Base-by-base conservation (phyloP, 208 protist species). In the Trypanosoma boissoni region DNA sequence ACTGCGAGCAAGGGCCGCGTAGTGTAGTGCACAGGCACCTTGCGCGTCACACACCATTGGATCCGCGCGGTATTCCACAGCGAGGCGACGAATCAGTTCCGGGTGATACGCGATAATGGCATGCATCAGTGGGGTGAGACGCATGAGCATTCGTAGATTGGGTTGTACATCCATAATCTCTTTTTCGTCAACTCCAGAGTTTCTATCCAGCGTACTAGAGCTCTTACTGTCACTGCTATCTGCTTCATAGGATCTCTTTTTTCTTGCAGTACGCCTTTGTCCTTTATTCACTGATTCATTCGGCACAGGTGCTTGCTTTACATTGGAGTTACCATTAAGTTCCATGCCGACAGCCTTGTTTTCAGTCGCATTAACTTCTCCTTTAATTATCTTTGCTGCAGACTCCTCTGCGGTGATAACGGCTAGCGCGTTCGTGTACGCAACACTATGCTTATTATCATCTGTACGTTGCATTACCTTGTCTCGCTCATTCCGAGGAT, bases 61-160 rank as follows among this genome's bases (percentile, higher is more conserved):
- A 68, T 94, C 77, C 6, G 70, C 82, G 24, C 62, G 68, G 64
- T 86, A 88, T 51, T 92, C 81, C 6, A 91, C 43, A 10, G 83
- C 64, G 9, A 94, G 60, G 28, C 85, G 84, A 18, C 77, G 70
- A 44, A 94, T 88, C 32, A 94, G 52, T 56, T 94, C 83, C 0
- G 88, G 88, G 62, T 91, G 82, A 58, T 92, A 92, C 49, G 75
- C 63, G 1, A 82, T 10, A 58, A 94, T 92, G 18, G 88, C 81
- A 34, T 83, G 72, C 64, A 91, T 83, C 9, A 94, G 68, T 24
- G 88, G 84, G 1, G 88, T 90, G 5, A 76, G 14, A 16, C 74
- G 79, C 42, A 16, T 53, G 2, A 60, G 31, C n/a, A n/a, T n/a
- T 26, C 43, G 32, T n/a, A 45, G 32, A 7, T 55, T 45, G 8